Percentiles rank a stretch among this genome's conserved stretches.
Conservation (phyloP, 805 yeast genomes). For the Cephaloascus fragrans region DNA sequence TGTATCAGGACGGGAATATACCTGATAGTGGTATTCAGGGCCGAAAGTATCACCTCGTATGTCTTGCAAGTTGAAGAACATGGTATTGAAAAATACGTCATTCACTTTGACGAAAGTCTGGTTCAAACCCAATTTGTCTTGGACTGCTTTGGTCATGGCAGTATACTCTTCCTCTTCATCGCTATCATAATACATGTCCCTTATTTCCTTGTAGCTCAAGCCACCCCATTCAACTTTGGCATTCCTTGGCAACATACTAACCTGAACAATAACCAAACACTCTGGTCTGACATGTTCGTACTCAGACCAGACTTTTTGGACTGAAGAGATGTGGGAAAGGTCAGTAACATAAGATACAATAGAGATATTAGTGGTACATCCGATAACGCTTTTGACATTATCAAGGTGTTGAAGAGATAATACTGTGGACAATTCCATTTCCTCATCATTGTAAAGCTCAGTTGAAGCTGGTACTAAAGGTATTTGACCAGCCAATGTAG, state of each 20-base stretch:
- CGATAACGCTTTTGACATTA: slow-evolving; percentile 48
- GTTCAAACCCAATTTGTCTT: neutral
- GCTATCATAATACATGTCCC: slow-evolving; percentile 27
- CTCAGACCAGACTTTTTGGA: slow-evolving; percentile 32
- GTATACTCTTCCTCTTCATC: slow-evolving; percentile 26
- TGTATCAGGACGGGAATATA: slow-evolving; percentile 3
- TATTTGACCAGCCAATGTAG: slow-evolving; percentile 81
- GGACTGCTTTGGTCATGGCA: neutral
- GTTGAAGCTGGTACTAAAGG: slow-evolving; percentile 70
- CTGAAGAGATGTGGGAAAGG: slow-evolving; percentile 14
- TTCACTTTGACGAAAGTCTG: neutral
- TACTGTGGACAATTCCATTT: slow-evolving; percentile 24
- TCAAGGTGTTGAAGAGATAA: slow-evolving; percentile 70
- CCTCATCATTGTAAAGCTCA: slow-evolving; percentile 26
- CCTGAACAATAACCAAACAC: slow-evolving; percentile 42
- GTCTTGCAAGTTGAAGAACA: slow-evolving; percentile 4
- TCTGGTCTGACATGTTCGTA: slow-evolving; percentile 20
- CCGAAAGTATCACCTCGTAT: slow-evolving; percentile 5
- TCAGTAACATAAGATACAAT: slow-evolving; percentile 48
- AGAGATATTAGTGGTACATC: slow-evolving; percentile 30
- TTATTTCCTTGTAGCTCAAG: slow-evolving; percentile 29
- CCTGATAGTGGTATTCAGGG: slow-evolving; percentile 3
- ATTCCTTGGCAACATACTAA: slow-evolving; percentile 48
- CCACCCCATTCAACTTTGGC: slow-evolving; percentile 78
- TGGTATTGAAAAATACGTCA: slow-evolving; percentile 4